phyloP scores from a whole-genome alignment of 2,329 filamentous ascomycete genomes.

The Orbilia brochopaga region DNA sequence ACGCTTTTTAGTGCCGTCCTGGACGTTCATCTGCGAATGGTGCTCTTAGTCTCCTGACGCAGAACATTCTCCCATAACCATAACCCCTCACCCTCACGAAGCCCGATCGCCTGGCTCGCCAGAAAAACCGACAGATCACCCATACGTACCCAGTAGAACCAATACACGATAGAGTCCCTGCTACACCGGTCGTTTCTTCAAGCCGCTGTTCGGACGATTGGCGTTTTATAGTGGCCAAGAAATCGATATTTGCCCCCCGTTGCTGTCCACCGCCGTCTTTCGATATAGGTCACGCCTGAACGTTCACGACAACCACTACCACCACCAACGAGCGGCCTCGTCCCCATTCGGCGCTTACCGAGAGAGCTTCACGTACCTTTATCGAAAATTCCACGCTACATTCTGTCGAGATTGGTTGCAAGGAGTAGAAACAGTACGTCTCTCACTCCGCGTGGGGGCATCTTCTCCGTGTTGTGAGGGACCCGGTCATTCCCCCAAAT shows the following conservation, averaged over 20 bases:
- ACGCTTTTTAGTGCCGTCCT: conserved; percentile 1
- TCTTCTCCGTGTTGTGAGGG: conserved; percentile 50
- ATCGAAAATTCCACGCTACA: conserved; percentile 5
- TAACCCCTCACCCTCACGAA: conserved; percentile 30
- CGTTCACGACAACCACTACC: conserved; percentile 15
- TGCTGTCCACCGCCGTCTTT: conserved; percentile 6
- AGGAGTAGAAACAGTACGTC: conserved; percentile 17
- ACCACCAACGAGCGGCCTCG: conserved; percentile 6
- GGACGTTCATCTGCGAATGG: conserved; percentile 25
- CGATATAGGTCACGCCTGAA: conserved; percentile 21
- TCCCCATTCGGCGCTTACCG: conserved; percentile 17
- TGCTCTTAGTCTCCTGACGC: conserved; percentile 4
- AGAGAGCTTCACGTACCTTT: conserved; percentile 38
- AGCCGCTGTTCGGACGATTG: conserved; percentile 16
- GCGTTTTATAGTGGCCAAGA: conserved; percentile 7
- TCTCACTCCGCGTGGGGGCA: conserved; percentile 49
- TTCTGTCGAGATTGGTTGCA: conserved; percentile 24
- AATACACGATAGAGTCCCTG: conserved; percentile 18
- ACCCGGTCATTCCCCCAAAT: conserved; percentile 51
- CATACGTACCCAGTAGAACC: conserved; percentile 12
- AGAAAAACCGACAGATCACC: not conserved
- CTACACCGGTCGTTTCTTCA: conserved; percentile 4
- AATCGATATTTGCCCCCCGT: conserved; percentile 10
- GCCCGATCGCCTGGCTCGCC: conserved; percentile 6
- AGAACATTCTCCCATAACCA: conserved; percentile 25